Evolutionary conservation across 2,329 filamentous ascomycete genomes (phyloP).

Genomic region (Colletotrichum falcatum): DNA sequence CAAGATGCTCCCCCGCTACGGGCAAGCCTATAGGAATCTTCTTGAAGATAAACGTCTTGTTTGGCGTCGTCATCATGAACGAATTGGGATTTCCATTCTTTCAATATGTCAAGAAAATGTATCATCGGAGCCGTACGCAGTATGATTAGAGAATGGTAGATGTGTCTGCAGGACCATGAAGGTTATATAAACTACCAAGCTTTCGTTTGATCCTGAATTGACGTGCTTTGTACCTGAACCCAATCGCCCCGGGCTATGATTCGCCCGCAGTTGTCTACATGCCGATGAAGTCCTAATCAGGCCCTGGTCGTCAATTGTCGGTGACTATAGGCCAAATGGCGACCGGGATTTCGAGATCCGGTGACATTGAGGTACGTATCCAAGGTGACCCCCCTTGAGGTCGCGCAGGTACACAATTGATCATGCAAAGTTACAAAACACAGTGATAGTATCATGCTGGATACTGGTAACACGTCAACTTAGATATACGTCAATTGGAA

Average conservation of each 20-base stretch:
- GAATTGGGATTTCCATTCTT: too few species aligned
- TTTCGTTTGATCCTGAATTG: not conserved
- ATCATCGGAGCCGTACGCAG: not conserved
- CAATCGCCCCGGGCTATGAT: not conserved
- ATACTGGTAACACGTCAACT: too few species aligned
- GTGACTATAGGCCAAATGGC: too few species aligned
- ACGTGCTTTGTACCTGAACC: not conserved
- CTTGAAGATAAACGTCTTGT: conserved; percentile 83
- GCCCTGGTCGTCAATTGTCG: too few species aligned
- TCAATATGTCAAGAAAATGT: not conserved
- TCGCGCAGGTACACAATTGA: too few species aligned
- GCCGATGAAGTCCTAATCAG: not conserved
- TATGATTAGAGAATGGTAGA: not conserved
- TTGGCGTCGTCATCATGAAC: conserved; percentile 64
- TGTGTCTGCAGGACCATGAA: not conserved
- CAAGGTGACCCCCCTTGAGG: too few species aligned
- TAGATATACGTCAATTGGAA: too few species aligned
- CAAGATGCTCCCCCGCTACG: conserved; percentile 76
- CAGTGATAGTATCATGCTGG: too few species aligned
- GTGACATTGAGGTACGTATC: too few species aligned
- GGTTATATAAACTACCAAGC: not conserved
- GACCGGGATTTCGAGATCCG: too few species aligned
- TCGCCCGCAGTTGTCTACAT: too few species aligned
- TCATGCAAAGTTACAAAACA: too few species aligned
- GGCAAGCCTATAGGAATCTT: conserved; percentile 74